Evolutionary conservation across 2,329 filamentous ascomycete species (phyloP), one percentile per base, ranked within the genome.

Genomic region (Ophiostoma montium): DNA sequence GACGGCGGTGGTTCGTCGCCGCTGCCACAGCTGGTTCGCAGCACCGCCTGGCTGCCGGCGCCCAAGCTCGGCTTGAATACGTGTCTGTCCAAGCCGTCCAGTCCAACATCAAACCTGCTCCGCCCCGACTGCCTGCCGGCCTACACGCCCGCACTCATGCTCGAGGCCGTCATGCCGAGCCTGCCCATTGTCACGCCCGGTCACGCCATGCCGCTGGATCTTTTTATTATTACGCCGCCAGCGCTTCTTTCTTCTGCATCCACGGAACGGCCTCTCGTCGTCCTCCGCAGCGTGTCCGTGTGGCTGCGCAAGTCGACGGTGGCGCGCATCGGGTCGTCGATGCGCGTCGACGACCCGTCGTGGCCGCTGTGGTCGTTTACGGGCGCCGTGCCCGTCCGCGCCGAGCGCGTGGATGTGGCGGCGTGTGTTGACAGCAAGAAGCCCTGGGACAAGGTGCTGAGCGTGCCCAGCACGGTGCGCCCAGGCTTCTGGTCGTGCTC

Each of bases 151-250:
- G 38, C 49, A 27, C 21, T 50, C 3, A 19, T 19, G 4, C 19
- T 50, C 12, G 49, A 50, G n/a, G 13, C 38, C 16, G 36, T 46
- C 19, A 27, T 50, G 30, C 49, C 44, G 2, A 27, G 35, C 5
- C 44, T 30, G 10, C 31, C 30, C 11, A 16, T 47, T 2, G 19
- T 50, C 30, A 43, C 49, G 3, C 49, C 49, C 7, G 49, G 49
- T 19, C 30, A 47, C 19, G 15, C 7, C 2, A 16, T 47, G 21
- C 11, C 35, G 3, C n/a, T 43, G 8, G 31, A 31, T 13, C n/a
- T 50, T 2, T 35, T 35, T 31, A 5, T 50, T 8, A 19, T 13
- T 1, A 16, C 35, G 1, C 44, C 49, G 15, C 10, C 7, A 5
- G 11, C 33, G 15, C 33, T 45, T 6, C 38, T 41, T 13, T 9